These are phyloP conservation scores for Emergomyces pasteurianus DNA, from an alignment of 2,329 filamentous ascomycete genomes.

Conservation along the genomic window DNA sequence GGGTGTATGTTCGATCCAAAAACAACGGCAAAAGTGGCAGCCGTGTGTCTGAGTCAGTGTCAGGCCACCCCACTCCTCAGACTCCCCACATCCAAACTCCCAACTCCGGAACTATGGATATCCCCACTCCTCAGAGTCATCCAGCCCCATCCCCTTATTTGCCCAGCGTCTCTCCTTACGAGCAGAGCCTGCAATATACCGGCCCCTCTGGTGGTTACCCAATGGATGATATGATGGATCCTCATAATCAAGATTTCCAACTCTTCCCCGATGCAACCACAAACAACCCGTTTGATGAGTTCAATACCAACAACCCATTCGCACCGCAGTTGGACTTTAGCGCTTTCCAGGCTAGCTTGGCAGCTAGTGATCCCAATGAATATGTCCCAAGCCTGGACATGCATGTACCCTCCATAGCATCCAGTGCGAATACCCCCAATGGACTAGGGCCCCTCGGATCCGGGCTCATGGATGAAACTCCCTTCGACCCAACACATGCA, in stretches of 20 bases:
- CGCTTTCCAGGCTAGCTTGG: constrained; percentile 19
- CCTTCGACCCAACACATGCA: constrained; percentile 5
- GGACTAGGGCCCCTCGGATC: constrained; percentile 10
- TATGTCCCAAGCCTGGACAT: constrained; percentile 17
- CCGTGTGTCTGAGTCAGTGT: constrained; percentile 25
- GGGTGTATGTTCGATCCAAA: constrained; percentile 85
- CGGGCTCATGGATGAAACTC: constrained; percentile 15
- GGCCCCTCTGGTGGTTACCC: constrained; percentile 1
- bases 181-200: constrained; percentile 15
- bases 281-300: constrained; percentile 13
- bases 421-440: constrained; percentile 9
- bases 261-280: constrained; percentile 15
- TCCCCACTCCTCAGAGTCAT: constrained; percentile 38
- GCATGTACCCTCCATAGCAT: constrained; percentile 17
- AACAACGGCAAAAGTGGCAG: constrained; percentile 61
- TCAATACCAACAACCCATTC: constrained; percentile 8
- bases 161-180: constrained; percentile 11
- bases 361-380: constrained; percentile 17
- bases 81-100: constrained; percentile 53
- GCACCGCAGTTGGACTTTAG: constrained; percentile 16
- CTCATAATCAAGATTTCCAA: constrained; percentile 15
- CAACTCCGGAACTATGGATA: constrained; percentile 42
- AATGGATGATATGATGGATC: constrained; percentile 1
- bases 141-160: constrained; percentile 18
- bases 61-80: constrained; percentile 42